Conservation (phyloP, 768 basidiomycete genomes). For the Rhodotorula kratochvilovae region DNA sequence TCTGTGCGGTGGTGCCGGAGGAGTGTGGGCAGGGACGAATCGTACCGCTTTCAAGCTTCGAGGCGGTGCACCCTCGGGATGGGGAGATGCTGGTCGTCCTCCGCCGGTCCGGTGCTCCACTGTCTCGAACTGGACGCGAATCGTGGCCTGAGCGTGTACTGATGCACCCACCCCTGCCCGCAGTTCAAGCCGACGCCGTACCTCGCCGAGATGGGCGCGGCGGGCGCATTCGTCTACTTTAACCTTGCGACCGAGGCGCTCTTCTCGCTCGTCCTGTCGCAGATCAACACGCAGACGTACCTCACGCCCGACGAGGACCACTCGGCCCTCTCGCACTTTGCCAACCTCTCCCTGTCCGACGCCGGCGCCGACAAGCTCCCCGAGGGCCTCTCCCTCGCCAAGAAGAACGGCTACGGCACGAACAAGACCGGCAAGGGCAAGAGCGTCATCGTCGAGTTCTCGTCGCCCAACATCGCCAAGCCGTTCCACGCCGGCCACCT, state of each 20-base stretch:
- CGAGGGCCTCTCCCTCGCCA: slow-evolving; percentile 15
- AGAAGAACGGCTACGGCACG: slow-evolving; percentile 64
- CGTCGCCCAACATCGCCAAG: slow-evolving; percentile 95
- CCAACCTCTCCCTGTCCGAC: slow-evolving; percentile 36
- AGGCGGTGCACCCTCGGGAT: not conserved
- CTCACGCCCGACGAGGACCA: slow-evolving; percentile 53
- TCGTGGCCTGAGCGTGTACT: not conserved
- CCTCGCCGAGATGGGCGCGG: slow-evolving; percentile 63
- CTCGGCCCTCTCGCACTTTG: slow-evolving; percentile 44
- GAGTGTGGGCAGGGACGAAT: too few species aligned
- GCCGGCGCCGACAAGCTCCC: slow-evolving; percentile 12
- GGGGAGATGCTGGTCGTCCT: not conserved
- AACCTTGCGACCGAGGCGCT: slow-evolving; percentile 63
- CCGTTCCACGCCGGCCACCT: slow-evolving; percentile 97
- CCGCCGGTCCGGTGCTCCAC: not conserved
- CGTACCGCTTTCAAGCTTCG: not conserved
- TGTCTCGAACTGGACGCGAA: too few species aligned
- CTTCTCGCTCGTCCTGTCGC: slow-evolving; percentile 62
- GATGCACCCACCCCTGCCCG: not conserved
- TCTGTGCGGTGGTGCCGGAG: too few species aligned
- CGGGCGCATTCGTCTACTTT: slow-evolving; percentile 78
- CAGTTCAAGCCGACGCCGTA: slow-evolving; percentile 83
- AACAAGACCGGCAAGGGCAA: slow-evolving; percentile 74
- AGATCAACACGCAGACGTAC: slow-evolving; percentile 69
- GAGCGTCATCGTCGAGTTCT: slow-evolving; percentile 82